Evolutionary conservation across 2,329 filamentous ascomycete species (phyloP).

Genomic region (Diaporthe australafricana): DNA sequence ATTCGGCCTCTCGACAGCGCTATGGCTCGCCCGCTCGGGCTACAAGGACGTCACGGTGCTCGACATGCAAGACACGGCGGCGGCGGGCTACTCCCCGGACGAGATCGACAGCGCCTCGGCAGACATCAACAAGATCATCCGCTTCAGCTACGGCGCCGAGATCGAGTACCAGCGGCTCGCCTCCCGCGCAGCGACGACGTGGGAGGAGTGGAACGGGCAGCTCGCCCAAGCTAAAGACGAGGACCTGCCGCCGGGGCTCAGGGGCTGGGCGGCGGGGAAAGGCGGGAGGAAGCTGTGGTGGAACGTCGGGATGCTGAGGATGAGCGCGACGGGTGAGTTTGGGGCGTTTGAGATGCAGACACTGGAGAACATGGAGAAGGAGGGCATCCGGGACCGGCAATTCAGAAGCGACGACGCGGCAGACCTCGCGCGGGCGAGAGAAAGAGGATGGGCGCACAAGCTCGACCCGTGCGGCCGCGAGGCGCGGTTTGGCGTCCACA

Average conservation of each 20-base stretch:
- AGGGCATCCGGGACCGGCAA: slow-evolving; percentile 21
- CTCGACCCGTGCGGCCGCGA: slow-evolving; percentile 9
- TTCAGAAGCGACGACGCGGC: slow-evolving; percentile 12
- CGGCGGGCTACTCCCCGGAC: background rate
- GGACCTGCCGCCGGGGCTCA: slow-evolving; percentile 1
- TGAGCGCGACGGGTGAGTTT: background rate
- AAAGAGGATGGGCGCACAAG: slow-evolving; percentile 19
- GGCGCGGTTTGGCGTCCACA: slow-evolving; percentile 14
- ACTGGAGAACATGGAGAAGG: slow-evolving; percentile 9
- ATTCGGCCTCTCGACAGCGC: slow-evolving; percentile 30
- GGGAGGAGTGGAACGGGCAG: slow-evolving; percentile 24
- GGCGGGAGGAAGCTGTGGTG: slow-evolving; percentile 21
- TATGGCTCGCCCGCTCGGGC: slow-evolving; percentile 28
- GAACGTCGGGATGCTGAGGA: slow-evolving; percentile 18
- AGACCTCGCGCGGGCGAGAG: slow-evolving; percentile 1
- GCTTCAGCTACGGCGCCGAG: slow-evolving; percentile 26
- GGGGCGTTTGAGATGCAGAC: background rate
- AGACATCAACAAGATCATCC: slow-evolving; percentile 29
- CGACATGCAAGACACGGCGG: slow-evolving; percentile 32
- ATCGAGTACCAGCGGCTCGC: slow-evolving; percentile 29
- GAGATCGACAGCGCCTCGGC: slow-evolving; percentile 44
- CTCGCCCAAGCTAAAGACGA: background rate
- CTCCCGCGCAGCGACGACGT: slow-evolving; percentile 8
- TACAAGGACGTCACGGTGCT: slow-evolving; percentile 29
- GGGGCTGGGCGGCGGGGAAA: background rate